phyloP scores from a whole-genome alignment of 2,329 filamentous ascomycete species.

The Neocucurbitaria cava region DNA sequence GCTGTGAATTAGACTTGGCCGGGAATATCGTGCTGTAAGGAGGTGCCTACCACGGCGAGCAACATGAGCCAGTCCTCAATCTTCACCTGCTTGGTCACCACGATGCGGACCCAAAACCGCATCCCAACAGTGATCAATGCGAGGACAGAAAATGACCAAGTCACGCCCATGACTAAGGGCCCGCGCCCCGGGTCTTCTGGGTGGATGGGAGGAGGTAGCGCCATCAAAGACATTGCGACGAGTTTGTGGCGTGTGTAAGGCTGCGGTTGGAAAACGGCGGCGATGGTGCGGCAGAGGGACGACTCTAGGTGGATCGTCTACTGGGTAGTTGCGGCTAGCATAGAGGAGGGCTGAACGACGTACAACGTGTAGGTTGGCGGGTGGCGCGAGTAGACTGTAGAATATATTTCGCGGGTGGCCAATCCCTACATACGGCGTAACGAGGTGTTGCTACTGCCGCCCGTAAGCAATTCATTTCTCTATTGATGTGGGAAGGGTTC shows the following conservation, averaged over 20 bases:
- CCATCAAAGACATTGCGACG: neutral
- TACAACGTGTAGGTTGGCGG: too few relatives aligned
- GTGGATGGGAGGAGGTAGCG: neutral
- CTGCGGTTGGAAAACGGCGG: neutral
- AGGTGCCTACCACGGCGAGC: neutral
- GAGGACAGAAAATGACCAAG: neutral
- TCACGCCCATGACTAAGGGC: constrained; percentile 1
- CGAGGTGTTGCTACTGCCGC: neutral
- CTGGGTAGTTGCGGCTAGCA: too few relatives aligned
- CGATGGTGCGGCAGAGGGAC: neutral
- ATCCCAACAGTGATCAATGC: neutral
- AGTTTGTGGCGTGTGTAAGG: neutral
- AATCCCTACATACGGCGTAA: neutral
- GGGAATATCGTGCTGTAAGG: too few relatives aligned
- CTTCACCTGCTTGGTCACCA: neutral
- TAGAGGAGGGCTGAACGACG: too few relatives aligned
- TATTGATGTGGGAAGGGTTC: neutral
- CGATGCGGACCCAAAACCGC: neutral
- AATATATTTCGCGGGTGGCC: neutral
- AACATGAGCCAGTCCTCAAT: constrained; percentile 4
- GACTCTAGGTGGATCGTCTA: too few relatives aligned
- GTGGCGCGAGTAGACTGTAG: too few relatives aligned
- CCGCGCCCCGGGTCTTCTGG: constrained; percentile 4
- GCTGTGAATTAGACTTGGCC: too few relatives aligned
- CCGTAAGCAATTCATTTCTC: neutral